These are phyloP conservation scores for Apiotrichum sp. DNA, from an alignment of 1,284 basidiomycete genomes.

Conservation along the genomic window DNA sequence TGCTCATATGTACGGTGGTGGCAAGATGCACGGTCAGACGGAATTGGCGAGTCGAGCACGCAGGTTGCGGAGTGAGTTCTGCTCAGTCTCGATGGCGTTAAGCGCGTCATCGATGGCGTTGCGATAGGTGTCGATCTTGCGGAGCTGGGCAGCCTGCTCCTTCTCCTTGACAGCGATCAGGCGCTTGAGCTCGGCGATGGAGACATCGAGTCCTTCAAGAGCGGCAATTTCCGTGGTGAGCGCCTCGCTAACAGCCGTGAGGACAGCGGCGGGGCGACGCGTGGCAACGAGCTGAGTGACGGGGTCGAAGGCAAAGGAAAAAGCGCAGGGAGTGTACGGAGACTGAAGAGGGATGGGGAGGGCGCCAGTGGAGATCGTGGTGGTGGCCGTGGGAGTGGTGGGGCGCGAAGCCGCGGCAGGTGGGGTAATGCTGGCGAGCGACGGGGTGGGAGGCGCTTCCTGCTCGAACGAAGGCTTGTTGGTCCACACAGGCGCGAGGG, in stretches of 20 bases:
- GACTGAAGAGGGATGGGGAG: background rate
- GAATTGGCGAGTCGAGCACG: background rate
- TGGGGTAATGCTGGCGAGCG: background rate
- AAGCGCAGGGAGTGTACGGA: background rate
- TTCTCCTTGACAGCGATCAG: constrained; percentile 6
- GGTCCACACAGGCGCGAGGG: constrained; percentile 5
- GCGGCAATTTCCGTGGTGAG: background rate
- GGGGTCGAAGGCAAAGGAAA: background rate
- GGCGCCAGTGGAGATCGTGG: background rate
- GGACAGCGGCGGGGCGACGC: constrained; percentile 2
- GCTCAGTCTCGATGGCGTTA: constrained; percentile 4
- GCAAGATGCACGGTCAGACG: background rate
- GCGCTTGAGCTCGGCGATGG: constrained; percentile 4
- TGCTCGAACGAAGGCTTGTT: background rate
- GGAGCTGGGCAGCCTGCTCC: constrained; percentile 4
- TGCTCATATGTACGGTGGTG: too few species aligned
- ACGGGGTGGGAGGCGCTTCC: background rate
- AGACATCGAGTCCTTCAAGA: background rate
- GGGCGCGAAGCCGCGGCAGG: constrained; percentile 8
- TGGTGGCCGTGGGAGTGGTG: background rate
- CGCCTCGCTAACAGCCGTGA: background rate
- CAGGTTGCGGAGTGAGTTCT: constrained; percentile 1
- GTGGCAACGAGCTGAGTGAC: constrained; percentile 3
- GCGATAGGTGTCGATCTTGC: constrained; percentile 4
- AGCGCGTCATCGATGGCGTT: constrained; percentile 7